A percentile compares a stretch with the other conserved stretches of the same genome.
Conservation (phyloP, 257 asterid genomes). For the Lavandula angustifolia region DNA sequence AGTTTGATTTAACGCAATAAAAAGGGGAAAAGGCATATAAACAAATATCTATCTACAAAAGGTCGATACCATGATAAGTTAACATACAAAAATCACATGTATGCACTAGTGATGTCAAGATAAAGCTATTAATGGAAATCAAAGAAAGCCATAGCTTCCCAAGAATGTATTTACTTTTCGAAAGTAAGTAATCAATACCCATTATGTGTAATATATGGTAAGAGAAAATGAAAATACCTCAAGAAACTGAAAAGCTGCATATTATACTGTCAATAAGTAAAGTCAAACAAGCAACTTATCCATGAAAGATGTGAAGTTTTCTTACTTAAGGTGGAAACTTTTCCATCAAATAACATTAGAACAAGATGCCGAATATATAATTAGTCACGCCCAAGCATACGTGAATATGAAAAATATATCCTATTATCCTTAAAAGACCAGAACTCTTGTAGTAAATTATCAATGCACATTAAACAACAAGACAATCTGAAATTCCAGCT, state of each 20-base stretch:
- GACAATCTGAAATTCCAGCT: not conserved
- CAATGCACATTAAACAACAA: conserved; percentile 6
- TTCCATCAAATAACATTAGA: conserved; percentile 20
- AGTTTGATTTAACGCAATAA: not conserved
- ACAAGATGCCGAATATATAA: too few relatives aligned
- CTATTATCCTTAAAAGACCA: conserved; percentile 14
- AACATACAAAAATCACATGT: conserved; percentile 1
- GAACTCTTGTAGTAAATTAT: conserved; percentile 11
- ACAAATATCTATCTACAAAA: not conserved
- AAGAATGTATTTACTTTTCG: conserved; percentile 7
- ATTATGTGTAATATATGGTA: not conserved
- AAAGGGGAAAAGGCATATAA: too few relatives aligned
- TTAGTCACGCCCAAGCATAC: not conserved
- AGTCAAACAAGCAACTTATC: not conserved
- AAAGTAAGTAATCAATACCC: not conserved
- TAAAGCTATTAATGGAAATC: conserved; percentile 15
- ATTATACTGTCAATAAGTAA: conserved; percentile 18
- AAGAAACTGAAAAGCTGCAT: not conserved
- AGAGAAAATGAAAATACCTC: conserved; percentile 6
- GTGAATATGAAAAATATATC: not conserved
- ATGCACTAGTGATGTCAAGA: not conserved
- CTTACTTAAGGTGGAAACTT: conserved; percentile 12
- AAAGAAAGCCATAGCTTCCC: not conserved
- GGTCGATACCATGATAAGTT: too few relatives aligned
- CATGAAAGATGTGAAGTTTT: conserved; percentile 5